Conservation (phyloP, 768 basidiomycete species). For the Flagelloscypha sp. region DNA sequence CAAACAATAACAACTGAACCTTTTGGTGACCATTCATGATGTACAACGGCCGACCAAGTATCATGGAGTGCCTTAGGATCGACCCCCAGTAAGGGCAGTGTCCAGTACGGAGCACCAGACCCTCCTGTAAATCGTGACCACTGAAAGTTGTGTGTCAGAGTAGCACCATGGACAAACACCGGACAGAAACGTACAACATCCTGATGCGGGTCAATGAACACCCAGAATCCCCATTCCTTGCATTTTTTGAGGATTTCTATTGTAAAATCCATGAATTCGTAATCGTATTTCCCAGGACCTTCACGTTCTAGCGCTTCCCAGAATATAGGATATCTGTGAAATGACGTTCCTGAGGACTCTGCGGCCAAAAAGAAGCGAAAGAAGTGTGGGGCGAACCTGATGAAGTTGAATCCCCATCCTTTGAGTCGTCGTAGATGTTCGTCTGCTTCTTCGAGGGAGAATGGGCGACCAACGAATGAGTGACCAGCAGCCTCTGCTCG, state of each 20-base stretch:
- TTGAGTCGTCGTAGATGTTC: conserved; percentile 76
- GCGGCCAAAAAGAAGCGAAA: no score
- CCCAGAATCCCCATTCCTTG: conserved; percentile 84
- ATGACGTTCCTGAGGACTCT: no score
- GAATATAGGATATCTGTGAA: conserved; percentile 78
- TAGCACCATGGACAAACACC: not conserved
- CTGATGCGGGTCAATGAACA: conserved; percentile 95
- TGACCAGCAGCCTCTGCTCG: conserved; percentile 59
- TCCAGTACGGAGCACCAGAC: conserved; percentile 94
- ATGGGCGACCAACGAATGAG: conserved; percentile 68
- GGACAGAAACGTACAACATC: conserved; percentile 60
- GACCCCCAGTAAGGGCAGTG: conserved; percentile 82
- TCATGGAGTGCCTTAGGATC: conserved; percentile 78
- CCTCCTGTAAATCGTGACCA: conserved; percentile 96
- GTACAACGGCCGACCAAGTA: conserved; percentile 79
- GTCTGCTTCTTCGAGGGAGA: conserved; percentile 84
- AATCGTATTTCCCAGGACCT: conserved; percentile 88
- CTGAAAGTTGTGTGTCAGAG: conserved; percentile 28
- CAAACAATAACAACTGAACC: no score
- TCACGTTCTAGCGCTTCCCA: conserved; percentile 95
- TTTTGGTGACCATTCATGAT: no score
- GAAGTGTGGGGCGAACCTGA: no score
- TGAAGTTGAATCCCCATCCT: conserved; percentile 90
- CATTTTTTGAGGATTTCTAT: conserved; percentile 82
- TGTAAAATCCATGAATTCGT: conserved; percentile 88